phyloP scores from a whole-genome alignment of 2,329 filamentous ascomycete species.

The Penicillium griseofulvum region DNA sequence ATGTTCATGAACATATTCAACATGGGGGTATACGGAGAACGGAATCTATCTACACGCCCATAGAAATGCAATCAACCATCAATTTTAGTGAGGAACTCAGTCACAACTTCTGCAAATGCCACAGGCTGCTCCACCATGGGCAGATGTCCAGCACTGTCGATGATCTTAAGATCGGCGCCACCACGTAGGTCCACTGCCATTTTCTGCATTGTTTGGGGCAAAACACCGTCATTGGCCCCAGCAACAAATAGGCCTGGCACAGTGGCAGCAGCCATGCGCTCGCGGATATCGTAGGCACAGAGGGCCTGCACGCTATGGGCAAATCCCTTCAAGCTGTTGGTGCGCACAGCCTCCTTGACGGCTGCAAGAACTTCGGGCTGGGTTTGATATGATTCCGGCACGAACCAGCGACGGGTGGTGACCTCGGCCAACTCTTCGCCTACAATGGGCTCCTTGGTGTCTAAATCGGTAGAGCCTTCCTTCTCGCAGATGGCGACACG shows the following conservation, averaged over 20 bases:
- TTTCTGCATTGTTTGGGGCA: conserved; percentile 76
- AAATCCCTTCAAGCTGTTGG: conserved; percentile 70
- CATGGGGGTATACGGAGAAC: neutral
- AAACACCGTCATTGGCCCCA: conserved; percentile 68
- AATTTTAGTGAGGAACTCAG: conserved; percentile 51
- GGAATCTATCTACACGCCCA: neutral
- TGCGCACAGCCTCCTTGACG: conserved; percentile 67
- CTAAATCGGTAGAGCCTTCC: conserved; percentile 40
- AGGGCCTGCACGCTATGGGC: conserved; percentile 71
- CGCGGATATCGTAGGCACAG: conserved; percentile 54
- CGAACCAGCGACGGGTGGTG: conserved; percentile 77
- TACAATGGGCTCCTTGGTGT: conserved; percentile 56
- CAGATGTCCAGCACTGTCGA: conserved; percentile 72
- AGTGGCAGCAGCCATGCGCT: conserved; percentile 38
- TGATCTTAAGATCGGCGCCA: conserved; percentile 60
- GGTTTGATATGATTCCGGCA: conserved; percentile 56
- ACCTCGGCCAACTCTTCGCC: conserved; percentile 61
- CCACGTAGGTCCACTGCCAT: conserved; percentile 62
- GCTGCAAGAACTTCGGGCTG: conserved; percentile 51
- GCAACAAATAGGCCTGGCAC: conserved; percentile 63
- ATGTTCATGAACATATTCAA: neutral
- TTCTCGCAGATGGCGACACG: conserved; percentile 66
- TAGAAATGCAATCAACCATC: conserved; percentile 20
- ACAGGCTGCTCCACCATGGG: conserved; percentile 77
- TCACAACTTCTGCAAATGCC: conserved; percentile 64